phyloP scores from a whole-genome alignment of 1,284 basidiomycete genomes.

The Malassezia sp. region DNA sequence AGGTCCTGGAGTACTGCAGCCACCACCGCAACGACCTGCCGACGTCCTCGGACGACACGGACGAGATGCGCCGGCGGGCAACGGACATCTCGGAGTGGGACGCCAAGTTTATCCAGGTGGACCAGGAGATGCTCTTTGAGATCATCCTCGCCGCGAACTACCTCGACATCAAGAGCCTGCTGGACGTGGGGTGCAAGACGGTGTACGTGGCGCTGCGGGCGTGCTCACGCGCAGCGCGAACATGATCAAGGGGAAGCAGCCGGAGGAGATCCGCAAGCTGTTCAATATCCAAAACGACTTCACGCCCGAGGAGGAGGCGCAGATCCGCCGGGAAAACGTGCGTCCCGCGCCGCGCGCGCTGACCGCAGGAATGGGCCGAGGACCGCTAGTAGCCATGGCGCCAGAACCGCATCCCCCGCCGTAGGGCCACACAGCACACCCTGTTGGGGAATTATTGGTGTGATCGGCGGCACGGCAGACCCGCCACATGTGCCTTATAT shows the following conservation, averaged over 20 bases:
- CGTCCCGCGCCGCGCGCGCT: conserved; percentile 12
- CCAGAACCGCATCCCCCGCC: no score
- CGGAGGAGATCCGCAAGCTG: conserved; percentile 86
- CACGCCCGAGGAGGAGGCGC: conserved; percentile 97
- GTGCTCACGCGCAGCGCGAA: conserved; percentile 56
- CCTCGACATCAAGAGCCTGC: conserved; percentile 95
- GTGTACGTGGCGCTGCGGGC: conserved; percentile 51
- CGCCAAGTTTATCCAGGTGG: conserved; percentile 83
- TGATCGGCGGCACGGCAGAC: neutral
- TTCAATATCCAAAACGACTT: conserved; percentile 76
- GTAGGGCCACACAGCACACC: no score
- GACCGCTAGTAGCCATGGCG: no score
- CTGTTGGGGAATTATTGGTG: conserved; percentile 3
- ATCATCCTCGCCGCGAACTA: conserved; percentile 99
- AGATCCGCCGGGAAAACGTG: conserved; percentile 98
- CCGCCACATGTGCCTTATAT: conserved; percentile 1
- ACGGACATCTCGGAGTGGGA: conserved; percentile 99
- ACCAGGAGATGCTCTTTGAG: conserved; percentile 96
- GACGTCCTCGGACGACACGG: conserved; percentile 63
- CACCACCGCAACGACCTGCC: conserved; percentile 94
- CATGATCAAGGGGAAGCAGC: conserved; percentile 98
- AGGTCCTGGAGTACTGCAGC: conserved; percentile 98
- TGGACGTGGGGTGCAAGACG: conserved; percentile 98
- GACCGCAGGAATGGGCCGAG: conserved; percentile 40
- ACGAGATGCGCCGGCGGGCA: conserved; percentile 89